Evolutionary conservation across 352 stramenopile genomes (phyloP).

Genomic region (Phytophthora sp.): DNA sequence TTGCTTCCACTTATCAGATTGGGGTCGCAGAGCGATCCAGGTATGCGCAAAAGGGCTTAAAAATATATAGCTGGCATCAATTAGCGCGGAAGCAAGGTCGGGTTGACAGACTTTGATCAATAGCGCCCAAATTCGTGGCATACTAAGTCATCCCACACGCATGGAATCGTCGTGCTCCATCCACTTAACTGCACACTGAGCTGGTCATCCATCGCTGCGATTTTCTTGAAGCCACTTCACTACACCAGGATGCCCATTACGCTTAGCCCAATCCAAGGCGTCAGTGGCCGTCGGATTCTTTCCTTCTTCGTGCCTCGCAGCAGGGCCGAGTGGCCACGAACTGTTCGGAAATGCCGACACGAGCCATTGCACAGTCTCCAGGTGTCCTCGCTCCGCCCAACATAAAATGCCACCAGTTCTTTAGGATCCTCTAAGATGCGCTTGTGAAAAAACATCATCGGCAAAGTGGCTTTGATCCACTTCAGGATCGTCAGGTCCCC

Average conservation of each 20-base stretch:
- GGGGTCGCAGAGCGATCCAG: no score
- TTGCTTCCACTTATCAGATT: no score
- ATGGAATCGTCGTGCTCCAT: no score
- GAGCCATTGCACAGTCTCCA: constrained; percentile 3
- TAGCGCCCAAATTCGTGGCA: no score
- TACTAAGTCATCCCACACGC: no score
- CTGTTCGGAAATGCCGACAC: not conserved
- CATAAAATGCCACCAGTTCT: not conserved
- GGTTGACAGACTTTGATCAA: no score
- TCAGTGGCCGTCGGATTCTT: not conserved
- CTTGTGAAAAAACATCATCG: not conserved
- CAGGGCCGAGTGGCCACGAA: not conserved
- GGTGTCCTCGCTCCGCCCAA: not conserved
- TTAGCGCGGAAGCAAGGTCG: no score
- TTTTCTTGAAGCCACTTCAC: constrained; percentile 6
- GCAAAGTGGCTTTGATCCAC: not conserved
- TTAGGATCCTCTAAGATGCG: no score
- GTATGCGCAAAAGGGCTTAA: no score
- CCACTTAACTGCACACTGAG: no score
- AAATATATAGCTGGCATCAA: no score
- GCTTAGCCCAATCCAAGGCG: not conserved
- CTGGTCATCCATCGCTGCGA: not conserved
- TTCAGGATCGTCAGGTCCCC: constrained; percentile 1
- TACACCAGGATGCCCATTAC: not conserved
- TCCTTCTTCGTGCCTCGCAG: not conserved